Base-by-base conservation (phyloP, 176 grass and related monocot genomes). In the Oryza glumipatula region DNA sequence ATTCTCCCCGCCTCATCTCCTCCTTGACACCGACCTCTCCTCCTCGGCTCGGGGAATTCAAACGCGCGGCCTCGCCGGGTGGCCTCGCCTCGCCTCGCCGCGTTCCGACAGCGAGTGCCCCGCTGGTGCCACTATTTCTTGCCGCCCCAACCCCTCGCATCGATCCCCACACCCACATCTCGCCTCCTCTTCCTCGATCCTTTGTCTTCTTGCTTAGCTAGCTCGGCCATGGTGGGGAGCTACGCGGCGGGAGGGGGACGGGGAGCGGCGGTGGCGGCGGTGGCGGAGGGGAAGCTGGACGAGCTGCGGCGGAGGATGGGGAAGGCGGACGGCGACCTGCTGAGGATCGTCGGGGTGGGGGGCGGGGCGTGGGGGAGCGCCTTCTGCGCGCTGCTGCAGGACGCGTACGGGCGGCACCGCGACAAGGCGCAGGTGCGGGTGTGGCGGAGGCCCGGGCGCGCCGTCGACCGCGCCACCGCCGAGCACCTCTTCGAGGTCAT, bases 401-500 rank as follows among this genome's bases (percentile, higher is more conserved):
- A 98, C 35, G 89, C 96, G 0, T 98, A 98, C 67, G 96, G 93
- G 14, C 86, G 89, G 47, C 80, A 90, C 81, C 93, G 96, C 0
- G 93, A 98, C 38, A 90, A 90, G 73, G 91, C 91, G 67, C 96
- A 98, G 89, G 88, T 98, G 68, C 82, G 87, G 11, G 91, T 98
- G 6, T 98, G 96, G 96, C 86, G 95, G 19, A 86, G 95, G 0
- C 0, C 93, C 0, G 93, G 95, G 6, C 88, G 95, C 73, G 70
- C 91, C 24, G 93, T 98, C 7, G 95, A 98, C 84, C 89, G 93
- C 10, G 70, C 89, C 77, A 88, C 83, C n/a, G 95, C 95, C 36
- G 93, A 98, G 87, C 93, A 90, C 33, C 89, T 98, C 63, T 98
- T 98, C 67, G 93, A 98, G 89, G 95, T 98, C 64, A 98, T 98